These are phyloP conservation scores for Anisodus tanguticus DNA, from an alignment of 257 asterid genomes.

Conservation along the genomic window DNA sequence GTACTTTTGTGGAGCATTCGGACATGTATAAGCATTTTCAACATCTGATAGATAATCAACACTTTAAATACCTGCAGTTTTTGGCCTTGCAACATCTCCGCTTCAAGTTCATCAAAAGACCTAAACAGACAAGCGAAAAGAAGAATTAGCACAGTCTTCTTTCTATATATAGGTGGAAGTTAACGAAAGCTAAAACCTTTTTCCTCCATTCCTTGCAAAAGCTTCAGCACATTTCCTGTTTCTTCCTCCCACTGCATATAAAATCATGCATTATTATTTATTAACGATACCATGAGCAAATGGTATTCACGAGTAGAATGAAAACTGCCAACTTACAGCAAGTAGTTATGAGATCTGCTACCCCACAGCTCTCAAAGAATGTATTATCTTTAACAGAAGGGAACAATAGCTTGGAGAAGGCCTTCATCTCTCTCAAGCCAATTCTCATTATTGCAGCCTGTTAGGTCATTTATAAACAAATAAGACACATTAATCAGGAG, in stretches of 20 bases:
- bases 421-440: constrained; percentile 93
- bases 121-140: constrained; percentile 31
- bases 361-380: constrained; percentile 96
- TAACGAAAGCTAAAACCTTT: constrained; percentile 44
- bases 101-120: constrained; percentile 89
- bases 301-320: neutral
- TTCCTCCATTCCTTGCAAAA: constrained; percentile 82
- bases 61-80: constrained; percentile 67
- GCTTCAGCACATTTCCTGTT: constrained; percentile 95
- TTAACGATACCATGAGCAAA: neutral
- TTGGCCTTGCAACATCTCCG: constrained; percentile 95
- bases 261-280: constrained; percentile 14
- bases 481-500: neutral
- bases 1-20: constrained; percentile 8
- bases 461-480: constrained; percentile 24
- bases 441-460: constrained; percentile 98
- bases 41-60: constrained; percentile 8
- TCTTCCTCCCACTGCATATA: constrained; percentile 82
- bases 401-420: constrained; percentile 79
- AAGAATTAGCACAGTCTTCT: constrained; percentile 13
- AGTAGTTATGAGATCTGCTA: constrained; percentile 90
- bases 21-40: neutral
- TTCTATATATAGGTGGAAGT: neutral
- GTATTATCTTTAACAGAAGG: constrained; percentile 88
- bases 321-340: constrained; percentile 67